These are phyloP conservation scores for Coemansia sp. DNA, from an alignment of 192 early-diverging fungal genomes.

Conservation along the genomic window DNA sequence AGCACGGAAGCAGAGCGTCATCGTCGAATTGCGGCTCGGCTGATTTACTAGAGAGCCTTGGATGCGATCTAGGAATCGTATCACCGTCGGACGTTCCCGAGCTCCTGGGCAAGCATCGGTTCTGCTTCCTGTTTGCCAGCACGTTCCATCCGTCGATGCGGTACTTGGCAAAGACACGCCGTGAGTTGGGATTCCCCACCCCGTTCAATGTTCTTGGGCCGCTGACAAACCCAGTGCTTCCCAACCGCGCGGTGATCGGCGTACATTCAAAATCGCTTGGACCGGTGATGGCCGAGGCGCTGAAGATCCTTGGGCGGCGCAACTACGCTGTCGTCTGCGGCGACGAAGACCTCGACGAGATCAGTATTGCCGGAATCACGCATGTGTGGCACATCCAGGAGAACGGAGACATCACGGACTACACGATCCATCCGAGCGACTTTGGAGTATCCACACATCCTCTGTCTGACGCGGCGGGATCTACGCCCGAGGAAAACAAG, in stretches of 20 bases:
- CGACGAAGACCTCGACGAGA: conserved; percentile 85
- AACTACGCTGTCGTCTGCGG: conserved; percentile 92
- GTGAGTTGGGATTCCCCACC: conserved; percentile 89
- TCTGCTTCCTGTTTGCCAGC: conserved; percentile 93
- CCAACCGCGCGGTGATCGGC: conserved; percentile 82
- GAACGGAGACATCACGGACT: conserved; percentile 60
- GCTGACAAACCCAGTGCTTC: conserved; percentile 83
- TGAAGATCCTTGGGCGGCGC: conserved; percentile 73
- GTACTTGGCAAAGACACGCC: conserved; percentile 66
- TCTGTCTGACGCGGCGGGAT: conserved; percentile 66
- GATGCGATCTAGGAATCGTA: conserved; percentile 69
- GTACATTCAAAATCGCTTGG: conserved; percentile 83
- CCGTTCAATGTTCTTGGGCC: conserved; percentile 95
- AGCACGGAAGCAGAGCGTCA: conserved; percentile 93
- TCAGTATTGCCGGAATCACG: conserved; percentile 84
- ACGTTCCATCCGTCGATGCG: conserved; percentile 91
- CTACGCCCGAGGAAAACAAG: conserved; percentile 74
- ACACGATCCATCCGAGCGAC: conserved; percentile 74
- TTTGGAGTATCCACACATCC: conserved; percentile 84
- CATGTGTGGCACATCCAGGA: conserved; percentile 81
- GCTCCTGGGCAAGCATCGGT: conserved; percentile 65
- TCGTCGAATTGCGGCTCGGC: conserved; percentile 92
- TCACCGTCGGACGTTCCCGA: conserved; percentile 63
- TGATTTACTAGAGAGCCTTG: conserved; percentile 84
- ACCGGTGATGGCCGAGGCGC: conserved; percentile 76